Conservation (phyloP, 345 rosid genomes). For the Draba incana region DNA sequence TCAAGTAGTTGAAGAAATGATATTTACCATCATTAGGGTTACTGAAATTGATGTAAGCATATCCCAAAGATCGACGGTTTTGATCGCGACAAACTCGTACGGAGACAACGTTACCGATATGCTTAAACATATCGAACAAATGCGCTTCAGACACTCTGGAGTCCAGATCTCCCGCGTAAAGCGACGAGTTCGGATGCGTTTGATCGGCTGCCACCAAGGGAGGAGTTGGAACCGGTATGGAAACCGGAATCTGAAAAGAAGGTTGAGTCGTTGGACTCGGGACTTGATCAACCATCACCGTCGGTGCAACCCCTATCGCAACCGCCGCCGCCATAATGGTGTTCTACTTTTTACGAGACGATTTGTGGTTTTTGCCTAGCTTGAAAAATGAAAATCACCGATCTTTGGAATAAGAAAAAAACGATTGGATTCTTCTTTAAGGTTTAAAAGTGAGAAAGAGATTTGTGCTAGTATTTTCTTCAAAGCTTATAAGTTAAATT, state of each 20-base stretch:
- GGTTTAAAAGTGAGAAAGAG: slow-evolving; percentile 1
- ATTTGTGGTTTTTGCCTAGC: background rate
- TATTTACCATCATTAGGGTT: slow-evolving; percentile 52
- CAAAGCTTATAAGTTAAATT: background rate
- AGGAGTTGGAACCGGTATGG: background rate
- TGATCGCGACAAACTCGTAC: slow-evolving; percentile 66
- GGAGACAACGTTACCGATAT: slow-evolving; percentile 51
- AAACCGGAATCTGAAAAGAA: slow-evolving; percentile 28
- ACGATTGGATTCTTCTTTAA: slow-evolving; percentile 23
- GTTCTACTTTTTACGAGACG: slow-evolving; percentile 16
- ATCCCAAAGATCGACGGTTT: slow-evolving; percentile 57
- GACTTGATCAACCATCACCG: slow-evolving; percentile 33
- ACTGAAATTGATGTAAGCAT: slow-evolving; percentile 64
- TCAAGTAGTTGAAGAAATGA: background rate
- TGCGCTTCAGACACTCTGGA: slow-evolving; percentile 55
- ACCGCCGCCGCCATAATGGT: slow-evolving; percentile 41
- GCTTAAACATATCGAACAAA: slow-evolving; percentile 56
- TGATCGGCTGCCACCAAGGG: background rate
- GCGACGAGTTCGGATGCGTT: slow-evolving; percentile 47
- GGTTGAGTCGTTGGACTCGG: slow-evolving; percentile 9
- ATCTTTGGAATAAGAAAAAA: background rate
- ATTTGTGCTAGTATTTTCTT: slow-evolving; percentile 27
- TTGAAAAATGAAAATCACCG: background rate
- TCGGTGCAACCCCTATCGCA: slow-evolving; percentile 29
- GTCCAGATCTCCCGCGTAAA: slow-evolving; percentile 70